These are phyloP conservation scores for Dipodascus albidus DNA, from an alignment of 805 yeast species.

Conservation along the genomic window DNA sequence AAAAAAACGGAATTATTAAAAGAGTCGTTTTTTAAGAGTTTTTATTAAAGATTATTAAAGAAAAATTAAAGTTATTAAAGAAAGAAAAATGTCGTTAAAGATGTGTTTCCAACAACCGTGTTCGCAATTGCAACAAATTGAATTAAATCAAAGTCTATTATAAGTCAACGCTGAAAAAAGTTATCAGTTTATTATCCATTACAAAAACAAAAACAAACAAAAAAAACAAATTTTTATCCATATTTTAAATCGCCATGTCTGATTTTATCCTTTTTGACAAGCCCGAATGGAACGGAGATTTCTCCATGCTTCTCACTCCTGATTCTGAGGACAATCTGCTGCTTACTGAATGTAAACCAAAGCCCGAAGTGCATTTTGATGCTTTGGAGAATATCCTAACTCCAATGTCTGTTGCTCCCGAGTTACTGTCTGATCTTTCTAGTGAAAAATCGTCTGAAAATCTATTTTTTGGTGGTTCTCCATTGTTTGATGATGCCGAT, in stretches of 20 bases:
- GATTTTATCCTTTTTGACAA: not conserved
- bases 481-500: constrained; percentile 22
- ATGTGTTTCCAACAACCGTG: constrained; percentile 5
- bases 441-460: constrained; percentile 2
- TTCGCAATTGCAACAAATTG: constrained; percentile 5
- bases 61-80: not conserved
- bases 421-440: constrained; percentile 7
- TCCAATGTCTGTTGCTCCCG: constrained; percentile 7
- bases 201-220: not conserved
- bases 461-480: constrained; percentile 20
- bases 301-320: constrained; percentile 6
- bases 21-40: constrained; percentile 7
- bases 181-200: constrained; percentile 1
- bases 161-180: not conserved
- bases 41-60: constrained; percentile 7
- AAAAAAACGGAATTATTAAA: constrained; percentile 5
- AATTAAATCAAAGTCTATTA: constrained; percentile 4
- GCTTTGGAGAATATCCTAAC: constrained; percentile 8
- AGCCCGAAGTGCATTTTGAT: constrained; percentile 1
- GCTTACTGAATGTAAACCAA: constrained; percentile 4
- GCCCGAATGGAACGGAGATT: not conserved
- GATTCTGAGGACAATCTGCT: constrained; percentile 6
- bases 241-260: not conserved
- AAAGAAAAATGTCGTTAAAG: constrained; percentile 6
- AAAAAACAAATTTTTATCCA: not conserved